phyloP scores from a whole-genome alignment of 2,329 filamentous ascomycete species.

The Cladosporium sphaerospermum region DNA sequence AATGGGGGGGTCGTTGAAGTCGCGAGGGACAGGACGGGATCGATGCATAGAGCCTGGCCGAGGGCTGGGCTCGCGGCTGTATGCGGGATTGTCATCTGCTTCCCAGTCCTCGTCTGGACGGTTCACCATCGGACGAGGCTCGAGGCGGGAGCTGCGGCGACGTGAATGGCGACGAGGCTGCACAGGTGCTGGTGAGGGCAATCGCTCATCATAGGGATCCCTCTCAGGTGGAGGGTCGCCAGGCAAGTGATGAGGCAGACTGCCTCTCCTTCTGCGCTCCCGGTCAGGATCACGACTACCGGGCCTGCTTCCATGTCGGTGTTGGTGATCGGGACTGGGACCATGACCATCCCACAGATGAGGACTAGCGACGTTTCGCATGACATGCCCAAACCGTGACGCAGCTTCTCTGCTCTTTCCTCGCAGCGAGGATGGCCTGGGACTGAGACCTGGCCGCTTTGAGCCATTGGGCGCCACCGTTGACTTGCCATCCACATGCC shows the following conservation, averaged over 20 bases:
- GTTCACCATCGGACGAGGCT: slow-evolving; percentile 2
- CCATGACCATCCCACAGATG: slow-evolving; percentile 30
- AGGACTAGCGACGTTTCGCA: slow-evolving; percentile 30
- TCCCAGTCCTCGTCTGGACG: slow-evolving; percentile 6
- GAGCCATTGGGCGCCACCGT: slow-evolving; percentile 36
- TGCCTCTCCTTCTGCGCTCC: slow-evolving; percentile 15
- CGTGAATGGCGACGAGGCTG: slow-evolving; percentile 4
- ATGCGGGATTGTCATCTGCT: background rate
- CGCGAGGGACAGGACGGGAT: slow-evolving; percentile 7
- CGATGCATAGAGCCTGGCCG: slow-evolving; percentile 12
- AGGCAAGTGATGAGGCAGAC: slow-evolving; percentile 16
- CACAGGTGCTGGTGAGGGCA: slow-evolving; percentile 2
- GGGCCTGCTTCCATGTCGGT: slow-evolving; percentile 15
- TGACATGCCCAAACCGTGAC: slow-evolving; percentile 31
- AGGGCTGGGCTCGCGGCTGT: slow-evolving; percentile 12
- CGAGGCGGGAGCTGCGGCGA: slow-evolving; percentile 4
- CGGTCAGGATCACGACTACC: slow-evolving; percentile 19
- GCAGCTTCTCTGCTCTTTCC: slow-evolving; percentile 29
- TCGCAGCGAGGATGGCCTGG: slow-evolving; percentile 28
- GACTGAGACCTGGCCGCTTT: slow-evolving; percentile 28
- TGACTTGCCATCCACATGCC: slow-evolving; percentile 39
- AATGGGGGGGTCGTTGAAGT: slow-evolving; percentile 30
- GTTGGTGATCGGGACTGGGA: slow-evolving; percentile 9
- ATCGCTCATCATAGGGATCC: slow-evolving; percentile 6
- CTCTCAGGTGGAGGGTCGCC: slow-evolving; percentile 4